Base-by-base conservation (phyloP, 495 filamentous ascomycete species). In the Recurvomyces mirabilis region DNA sequence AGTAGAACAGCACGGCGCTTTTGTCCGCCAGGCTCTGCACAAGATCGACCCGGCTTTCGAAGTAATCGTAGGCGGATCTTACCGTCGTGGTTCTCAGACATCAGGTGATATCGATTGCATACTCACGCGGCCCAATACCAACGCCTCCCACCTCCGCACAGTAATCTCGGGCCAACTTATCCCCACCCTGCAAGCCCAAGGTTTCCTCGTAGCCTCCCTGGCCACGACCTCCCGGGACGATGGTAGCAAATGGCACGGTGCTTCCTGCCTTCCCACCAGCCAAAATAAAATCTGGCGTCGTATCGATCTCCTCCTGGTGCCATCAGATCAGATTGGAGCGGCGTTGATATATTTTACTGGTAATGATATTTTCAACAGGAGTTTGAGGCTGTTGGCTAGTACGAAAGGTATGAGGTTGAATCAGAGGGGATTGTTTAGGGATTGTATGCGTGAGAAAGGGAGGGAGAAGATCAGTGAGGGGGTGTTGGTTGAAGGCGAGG, bases 331-430 rank as follows among this genome's bases (percentile, higher is more conserved):
- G 63, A 67, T 88, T 30, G 91, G 91, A 2, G 91, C 91, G 0
- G 88, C 91, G 1, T 58, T 95, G 55, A 73, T 98, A 39, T 98
- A 98, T 56, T 98, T 95, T 53, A 95, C 91, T 0, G 91, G 91
- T 1, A 93, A 94, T 54, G 88, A 94, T 56, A 87, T 95, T 38
- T 98, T 98, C 66, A 98, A 98, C 55, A 70, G 89, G 22, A 91
- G 84, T 43, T 74, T 95, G 62, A 63, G 91, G 51, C 62, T 95
- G 10, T 65, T 95, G 36, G 85, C 87, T 19, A 78, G 78, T 23
- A 88, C 76, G 68, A 91, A 86, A 59, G 77, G 78, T 0, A 88
- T 93, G 81, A 66, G 82, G 43, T 55, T 98, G 25, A 95, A 95
- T 54, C 88, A 95, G 58, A 68, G 72, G 15, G 91, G 87, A 1